Evolutionary conservation across 2,329 filamentous ascomycete species (phyloP), one percentile per base, ranked within the genome.

Genomic region (Talaromyces sp.): DNA sequence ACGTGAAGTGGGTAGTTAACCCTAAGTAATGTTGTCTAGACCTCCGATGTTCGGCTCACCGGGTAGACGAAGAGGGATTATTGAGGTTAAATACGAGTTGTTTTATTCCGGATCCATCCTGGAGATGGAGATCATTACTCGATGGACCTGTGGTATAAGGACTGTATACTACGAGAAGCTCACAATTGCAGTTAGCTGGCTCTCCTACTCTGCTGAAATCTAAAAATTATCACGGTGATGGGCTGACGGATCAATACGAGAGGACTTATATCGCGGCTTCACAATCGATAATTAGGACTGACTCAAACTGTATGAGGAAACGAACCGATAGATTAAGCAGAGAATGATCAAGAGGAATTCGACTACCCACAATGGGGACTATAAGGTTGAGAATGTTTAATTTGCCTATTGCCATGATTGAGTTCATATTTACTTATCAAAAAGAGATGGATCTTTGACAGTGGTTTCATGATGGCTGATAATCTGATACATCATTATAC

Each of bases 241-340:
- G 28, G 28, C 6, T 28, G 3, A 28, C 28, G 3, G 28, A 28
- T 28, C 6, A 28, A 3, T 28, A 28, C 28, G 3, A 28, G 28
- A 28, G 28, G 28, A 3, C 28, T 28, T 28, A 3, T 28, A 28
- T 28, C 6, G 6, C 28, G 6, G 28, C 28, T 28, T 28, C 3
- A 6, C 28, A 28, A 28, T 28, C 6, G 28, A 3, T 28, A 28
- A 3, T 28, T 28, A 6, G 28, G 28, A 28, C 28, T 28, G 28
- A 62, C 65, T 1, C 64, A 40, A 14, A 52, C 65, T 8, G 42
- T 69, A 9, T 66, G 46, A 4, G 62, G 54, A 66, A 42, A 69
- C 69, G 2, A 66, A 68, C 1, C 67, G 70, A 33, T 71, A 67
- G 68, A 69, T 70, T 0, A 68, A 63, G 56, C 65, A 69, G 40